Evolutionary conservation across 768 basidiomycete genomes (phyloP), one percentile per base, ranked within the genome.

Genomic region (Pholiota conissans): DNA sequence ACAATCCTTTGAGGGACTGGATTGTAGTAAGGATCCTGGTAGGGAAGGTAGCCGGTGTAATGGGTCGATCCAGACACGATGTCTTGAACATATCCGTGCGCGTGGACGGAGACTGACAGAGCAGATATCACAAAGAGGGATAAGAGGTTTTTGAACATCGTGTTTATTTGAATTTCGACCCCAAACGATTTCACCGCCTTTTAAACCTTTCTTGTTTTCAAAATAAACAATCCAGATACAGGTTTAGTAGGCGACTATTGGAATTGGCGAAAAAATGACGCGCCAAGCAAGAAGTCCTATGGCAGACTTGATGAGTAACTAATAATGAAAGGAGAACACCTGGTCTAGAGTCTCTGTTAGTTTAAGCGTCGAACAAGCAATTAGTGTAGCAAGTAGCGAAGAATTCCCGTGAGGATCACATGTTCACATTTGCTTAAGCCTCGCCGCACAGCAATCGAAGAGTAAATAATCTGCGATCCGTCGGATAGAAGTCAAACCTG

Each of bases 81-180:
- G 48, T 75, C 72, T 56, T 75, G 73, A 11, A 79, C 75, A 55
- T 75, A 77, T 35, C 77, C 76, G 58, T 79, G 77, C 8, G 66
- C 74, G 14, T 37, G 35, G 24, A 67, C 64, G 13, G 42, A 35
- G 16, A 47, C 42, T 5, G 49, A 51, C 29, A 61, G 22, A 4
- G 47, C 55, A 20, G 60, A 59, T 18, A 60, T 29, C 28, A 57
- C 6, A 20, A 28, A 29, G 27, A 54, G 13, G 34, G 46, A 47
- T 4, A 61, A 22, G 13, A 53, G 24, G 8, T 10, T 5, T 34
- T 51, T 61, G 11, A 55, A 22, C 56, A 55, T 55, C 10, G 20
- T 47, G 29, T 16, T 1, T 18, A 20, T 20, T 14, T 20, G 20
- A 18, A 11, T 39, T 22, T 35, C 18, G 10, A 29, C 8, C n/a